Evolutionary conservation across 805 yeast species (phyloP), one percentile per base, ranked within the genome.

Genomic region (Nakazawaea peltata): DNA sequence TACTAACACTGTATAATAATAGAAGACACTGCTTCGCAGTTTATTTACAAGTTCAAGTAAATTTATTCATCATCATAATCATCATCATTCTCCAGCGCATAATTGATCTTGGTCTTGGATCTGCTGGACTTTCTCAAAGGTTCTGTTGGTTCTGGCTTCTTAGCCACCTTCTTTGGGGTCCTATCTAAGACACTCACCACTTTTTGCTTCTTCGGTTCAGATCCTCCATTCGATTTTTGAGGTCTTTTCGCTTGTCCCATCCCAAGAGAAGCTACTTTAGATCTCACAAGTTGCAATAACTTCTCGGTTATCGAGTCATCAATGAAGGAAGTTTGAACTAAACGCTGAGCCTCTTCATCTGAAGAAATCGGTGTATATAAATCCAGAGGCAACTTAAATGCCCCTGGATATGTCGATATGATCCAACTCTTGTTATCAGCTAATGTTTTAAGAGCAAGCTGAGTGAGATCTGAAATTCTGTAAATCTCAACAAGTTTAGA

Each of bases 351-450:
- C 41, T 75, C 80, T 12, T 63, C 57, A 2, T 71, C 50, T n/a
- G 71, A 62, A 7, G 63, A 60, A 65, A 81, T 74, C 1, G 82
- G 74, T n/a, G 65, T 59, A 54, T 69, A 85, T 7, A 83, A 51
- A 49, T 86, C 95, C n/a, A 66, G 56, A 0, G 90, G 79, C 14
- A 86, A 53, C 14, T 73, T 71, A 13, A 81, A 54, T 46, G 79
- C 81, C 1, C 90, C 94, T 0, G 95, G 94, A 76, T 88, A 87
- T 0, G 87, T 76, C 17, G 78, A 71, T 37, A 82, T 62, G 16
- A 70, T 69, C 94, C 95, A 85, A 10, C 33, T 28, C 46, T 69
- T 76, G 17, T 57, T 48, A 17, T 71, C 77, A 28, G 78, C 71
- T 17, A 74, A 57, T 37, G 71, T 74, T 36, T 77, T 70, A 30